Percentiles rank a stretch among this genome's conserved stretches.
These are phyloP conservation scores for Chaetomium cochliodes DNA, from an alignment of 495 filamentous ascomycete species.

Conservation along the genomic window DNA sequence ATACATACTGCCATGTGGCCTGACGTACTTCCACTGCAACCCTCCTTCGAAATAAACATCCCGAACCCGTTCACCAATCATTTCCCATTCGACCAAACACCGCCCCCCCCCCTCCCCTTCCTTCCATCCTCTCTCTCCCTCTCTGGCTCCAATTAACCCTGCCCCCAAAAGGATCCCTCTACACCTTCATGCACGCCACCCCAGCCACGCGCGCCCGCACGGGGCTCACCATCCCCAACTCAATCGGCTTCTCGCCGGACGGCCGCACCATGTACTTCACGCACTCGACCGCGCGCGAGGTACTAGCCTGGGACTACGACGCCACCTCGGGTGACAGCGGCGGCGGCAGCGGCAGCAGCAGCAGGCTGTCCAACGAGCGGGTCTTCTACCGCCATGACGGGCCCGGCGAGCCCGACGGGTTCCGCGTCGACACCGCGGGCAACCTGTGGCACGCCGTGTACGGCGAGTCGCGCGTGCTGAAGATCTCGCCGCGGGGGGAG, in stretches of 20 bases:
- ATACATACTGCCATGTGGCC: constrained; percentile 5
- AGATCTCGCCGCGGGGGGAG: constrained; percentile 62
- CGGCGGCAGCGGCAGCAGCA: too few relatives aligned
- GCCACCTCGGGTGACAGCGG: constrained; percentile 38
- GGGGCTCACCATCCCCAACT: constrained; percentile 77
- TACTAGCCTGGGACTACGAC: constrained; percentile 76
- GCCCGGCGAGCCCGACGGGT: constrained; percentile 68
- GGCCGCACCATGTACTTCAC: constrained; percentile 80
- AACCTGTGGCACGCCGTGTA: constrained; percentile 78
- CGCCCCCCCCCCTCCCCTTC: neutral
- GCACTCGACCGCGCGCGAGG: constrained; percentile 68
- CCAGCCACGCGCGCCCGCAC: constrained; percentile 17
- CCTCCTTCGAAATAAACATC: neutral
- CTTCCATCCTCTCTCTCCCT: neutral
- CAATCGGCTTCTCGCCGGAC: constrained; percentile 69
- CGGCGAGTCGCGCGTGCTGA: constrained; percentile 65
- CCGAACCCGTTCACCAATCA: neutral
- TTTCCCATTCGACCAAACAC: neutral
- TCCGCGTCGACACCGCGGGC: constrained; percentile 68
- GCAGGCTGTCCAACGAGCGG: constrained; percentile 63
- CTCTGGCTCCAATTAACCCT: neutral
- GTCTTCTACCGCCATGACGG: constrained; percentile 64
- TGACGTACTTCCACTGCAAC: neutral
- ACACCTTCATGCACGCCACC: constrained; percentile 37
- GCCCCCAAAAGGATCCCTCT: constrained; percentile 38